These are phyloP conservation scores for Rhodocollybia butyracea DNA, from an alignment of 768 basidiomycete species.

Conservation along the genomic window DNA sequence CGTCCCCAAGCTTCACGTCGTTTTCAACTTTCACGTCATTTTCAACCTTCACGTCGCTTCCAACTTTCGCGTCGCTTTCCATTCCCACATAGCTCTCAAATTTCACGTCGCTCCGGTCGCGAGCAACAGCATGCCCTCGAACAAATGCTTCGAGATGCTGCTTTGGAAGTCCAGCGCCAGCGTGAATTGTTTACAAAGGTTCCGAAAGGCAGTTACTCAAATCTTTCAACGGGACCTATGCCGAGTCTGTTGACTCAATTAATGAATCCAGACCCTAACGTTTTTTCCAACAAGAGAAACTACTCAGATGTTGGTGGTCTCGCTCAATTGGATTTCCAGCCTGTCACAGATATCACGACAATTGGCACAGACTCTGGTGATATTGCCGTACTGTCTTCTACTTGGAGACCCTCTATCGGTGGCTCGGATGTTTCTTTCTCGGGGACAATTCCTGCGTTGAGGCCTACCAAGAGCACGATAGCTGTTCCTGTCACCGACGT, in stretches of 20 bases:
- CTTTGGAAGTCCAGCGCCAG: conserved; percentile 58
- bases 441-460: conserved; percentile 33
- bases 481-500: conserved; percentile 50
- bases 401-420: not conserved
- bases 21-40: no score
- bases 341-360: not conserved
- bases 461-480: conserved; percentile 53
- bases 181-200: conserved; percentile 73
- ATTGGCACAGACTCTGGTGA: no score
- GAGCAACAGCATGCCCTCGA: conserved; percentile 9
- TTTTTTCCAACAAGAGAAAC: conserved; percentile 54
- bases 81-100: no score
- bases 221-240: conserved; percentile 36
- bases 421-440: not conserved
- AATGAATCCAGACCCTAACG: conserved; percentile 66
- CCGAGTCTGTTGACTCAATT: conserved; percentile 63
- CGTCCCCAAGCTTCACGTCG: no score
- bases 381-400: not conserved
- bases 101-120: not conserved
- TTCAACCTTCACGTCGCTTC: no score
- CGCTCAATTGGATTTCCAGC: conserved; percentile 4
- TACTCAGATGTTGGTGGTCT: conserved; percentile 30
- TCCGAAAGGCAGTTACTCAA: conserved; percentile 62
- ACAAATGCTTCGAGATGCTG: conserved; percentile 45
- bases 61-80: no score